phyloP scores from a whole-genome alignment of 805 yeast genomes.

The Wickerhamiella musiphila region DNA sequence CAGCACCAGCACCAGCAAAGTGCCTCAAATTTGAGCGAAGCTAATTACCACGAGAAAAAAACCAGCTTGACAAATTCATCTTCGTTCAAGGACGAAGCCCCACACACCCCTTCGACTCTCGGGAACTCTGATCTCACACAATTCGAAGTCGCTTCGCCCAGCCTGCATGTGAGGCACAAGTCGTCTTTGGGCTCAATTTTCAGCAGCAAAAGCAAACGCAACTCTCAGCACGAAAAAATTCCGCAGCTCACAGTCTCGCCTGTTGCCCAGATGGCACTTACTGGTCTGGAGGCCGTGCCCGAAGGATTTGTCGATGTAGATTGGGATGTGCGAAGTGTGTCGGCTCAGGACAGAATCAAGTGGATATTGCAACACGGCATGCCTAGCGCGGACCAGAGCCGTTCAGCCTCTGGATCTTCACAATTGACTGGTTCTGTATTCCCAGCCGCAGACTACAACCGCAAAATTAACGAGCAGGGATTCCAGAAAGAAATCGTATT shows the following conservation, averaged over 20 bases:
- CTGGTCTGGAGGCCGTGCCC: slow-evolving; percentile 9
- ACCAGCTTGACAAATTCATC: no score
- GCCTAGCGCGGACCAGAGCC: slow-evolving; percentile 8
- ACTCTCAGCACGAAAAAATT: background rate
- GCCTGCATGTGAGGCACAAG: background rate
- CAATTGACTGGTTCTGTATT: slow-evolving; percentile 12
- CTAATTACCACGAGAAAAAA: no score
- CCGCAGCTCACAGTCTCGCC: background rate
- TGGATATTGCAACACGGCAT: slow-evolving; percentile 2
- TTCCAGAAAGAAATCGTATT: slow-evolving; percentile 13
- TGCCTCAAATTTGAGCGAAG: no score
- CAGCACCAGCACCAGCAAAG: no score
- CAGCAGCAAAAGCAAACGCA: background rate
- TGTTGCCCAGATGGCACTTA: slow-evolving; percentile 2
- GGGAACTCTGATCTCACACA: background rate
- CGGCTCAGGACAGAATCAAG: background rate
- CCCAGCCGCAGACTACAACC: slow-evolving; percentile 16
- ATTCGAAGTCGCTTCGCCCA: background rate
- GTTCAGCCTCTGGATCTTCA: slow-evolving; percentile 15
- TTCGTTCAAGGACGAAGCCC: no score
- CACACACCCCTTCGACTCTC: no score
- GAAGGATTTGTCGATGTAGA: slow-evolving; percentile 6
- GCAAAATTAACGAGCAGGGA: slow-evolving; percentile 15
- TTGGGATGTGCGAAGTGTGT: slow-evolving; percentile 3
- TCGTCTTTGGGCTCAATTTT: slow-evolving; percentile 1